phyloP scores from a whole-genome alignment of 129 eudicot species.

The Escallonia rubra region DNA sequence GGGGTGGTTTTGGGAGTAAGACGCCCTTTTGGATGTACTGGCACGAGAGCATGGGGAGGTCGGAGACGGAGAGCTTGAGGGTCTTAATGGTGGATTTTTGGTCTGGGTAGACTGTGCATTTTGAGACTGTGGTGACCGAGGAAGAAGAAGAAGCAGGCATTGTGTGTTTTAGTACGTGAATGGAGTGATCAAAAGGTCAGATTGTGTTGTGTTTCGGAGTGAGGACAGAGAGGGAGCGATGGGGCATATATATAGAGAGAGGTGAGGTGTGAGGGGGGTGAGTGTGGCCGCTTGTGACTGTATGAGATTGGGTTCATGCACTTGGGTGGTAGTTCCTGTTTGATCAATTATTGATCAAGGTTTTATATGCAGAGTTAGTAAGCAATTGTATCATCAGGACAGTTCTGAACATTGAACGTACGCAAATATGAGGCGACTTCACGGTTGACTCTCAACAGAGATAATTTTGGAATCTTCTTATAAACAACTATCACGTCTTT shows the following conservation, averaged over 20 bases:
- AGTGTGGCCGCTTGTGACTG: too few relatives aligned
- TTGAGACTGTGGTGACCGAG: conserved; percentile 52
- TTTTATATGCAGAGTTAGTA: too few relatives aligned
- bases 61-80: conserved; percentile 77
- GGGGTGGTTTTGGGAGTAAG: conserved; percentile 42
- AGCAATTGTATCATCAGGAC: too few relatives aligned
- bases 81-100: conserved; percentile 37
- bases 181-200: background rate
- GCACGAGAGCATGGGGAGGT: conserved; percentile 88
- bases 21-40: conserved; percentile 90
- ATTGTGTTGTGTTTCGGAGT: background rate
- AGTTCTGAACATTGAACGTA: too few relatives aligned
- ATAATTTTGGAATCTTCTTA: too few relatives aligned
- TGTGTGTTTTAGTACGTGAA: background rate
- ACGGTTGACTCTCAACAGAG: too few relatives aligned
- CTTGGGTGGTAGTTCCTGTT: conserved; percentile 2
- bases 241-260: conserved; percentile 10
- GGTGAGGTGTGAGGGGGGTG: background rate
- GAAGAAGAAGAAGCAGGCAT: conserved; percentile 31
- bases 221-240: background rate
- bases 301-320: conserved; percentile 14
- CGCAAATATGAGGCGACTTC: too few relatives aligned
- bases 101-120: conserved; percentile 54
- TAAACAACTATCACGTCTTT: too few relatives aligned
- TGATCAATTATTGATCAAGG: too few relatives aligned